These are phyloP conservation scores for Eruca vesicaria DNA, from an alignment of 441 rosid species.

Conservation along the genomic window DNA sequence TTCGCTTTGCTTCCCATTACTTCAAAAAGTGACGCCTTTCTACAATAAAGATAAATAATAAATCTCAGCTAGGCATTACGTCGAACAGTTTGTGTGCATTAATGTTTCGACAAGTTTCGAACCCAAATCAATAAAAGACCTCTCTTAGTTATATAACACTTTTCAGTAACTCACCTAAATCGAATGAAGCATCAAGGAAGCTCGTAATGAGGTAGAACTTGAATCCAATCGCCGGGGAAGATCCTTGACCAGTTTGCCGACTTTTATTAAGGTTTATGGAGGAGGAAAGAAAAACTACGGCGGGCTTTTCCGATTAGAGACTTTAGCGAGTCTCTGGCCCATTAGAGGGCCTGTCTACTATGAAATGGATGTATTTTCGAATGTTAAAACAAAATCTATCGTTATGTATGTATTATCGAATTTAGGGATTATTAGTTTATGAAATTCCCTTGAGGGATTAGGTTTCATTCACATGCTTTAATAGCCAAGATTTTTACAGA, in stretches of 20 bases:
- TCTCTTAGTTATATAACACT: neutral
- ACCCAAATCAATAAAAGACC: neutral
- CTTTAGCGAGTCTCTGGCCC: neutral
- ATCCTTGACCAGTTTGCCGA: neutral
- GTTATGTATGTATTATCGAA: neutral
- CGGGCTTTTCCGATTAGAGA: neutral
- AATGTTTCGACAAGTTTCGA: neutral
- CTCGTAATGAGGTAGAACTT: neutral
- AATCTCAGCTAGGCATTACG: slow-evolving; percentile 24
- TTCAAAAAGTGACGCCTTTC: slow-evolving; percentile 2
- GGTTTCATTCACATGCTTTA: neutral
- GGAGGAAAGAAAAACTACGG: neutral
- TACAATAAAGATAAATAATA: neutral
- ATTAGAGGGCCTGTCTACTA: neutral
- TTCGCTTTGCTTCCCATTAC: slow-evolving; percentile 41
- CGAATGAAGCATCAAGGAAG: neutral
- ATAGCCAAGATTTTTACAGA: neutral
- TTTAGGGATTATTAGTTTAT: neutral
- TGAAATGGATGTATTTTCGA: neutral
- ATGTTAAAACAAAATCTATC: neutral
- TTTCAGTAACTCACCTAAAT: neutral
- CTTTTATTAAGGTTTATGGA: slow-evolving; percentile 6
- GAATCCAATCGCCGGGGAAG: slow-evolving; percentile 20
- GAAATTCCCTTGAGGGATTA: neutral
- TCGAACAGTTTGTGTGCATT: slow-evolving; percentile 32